Evolutionary conservation across 495 filamentous ascomycete species (phyloP), one percentile per base, ranked within the genome.

Genomic region (Neurospora sp.): DNA sequence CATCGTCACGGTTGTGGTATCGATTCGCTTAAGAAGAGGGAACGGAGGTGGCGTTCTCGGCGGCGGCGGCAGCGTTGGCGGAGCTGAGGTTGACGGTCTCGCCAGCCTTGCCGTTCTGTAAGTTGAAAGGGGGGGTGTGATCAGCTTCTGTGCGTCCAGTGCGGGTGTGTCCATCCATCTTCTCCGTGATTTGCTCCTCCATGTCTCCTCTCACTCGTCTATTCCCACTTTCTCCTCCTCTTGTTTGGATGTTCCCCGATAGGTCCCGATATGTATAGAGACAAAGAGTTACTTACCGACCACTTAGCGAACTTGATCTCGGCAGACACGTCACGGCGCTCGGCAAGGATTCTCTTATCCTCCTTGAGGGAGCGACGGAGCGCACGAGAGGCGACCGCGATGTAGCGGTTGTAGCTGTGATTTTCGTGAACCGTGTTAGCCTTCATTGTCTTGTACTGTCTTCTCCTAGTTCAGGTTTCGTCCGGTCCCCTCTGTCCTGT

Each of bases 311-410:
- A 97, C 85, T 90, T 90, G 73, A 99, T 84, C 46, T 98, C 94
- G 87, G 90, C 91, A 62, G 54, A 8, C 83, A 92, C 89, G 74
- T 93, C 94, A 83, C 96, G 90, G 78, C 92, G 90, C 90, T 98
- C 96, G 62, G 96, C 94, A 76, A 84, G 82, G 72, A 97, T 82
- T 83, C 96, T 88, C 85, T 91, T 90, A 48, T 92, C 92, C 78
- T 99, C 96, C 88, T 98, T 97, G 81, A 99, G 89, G 82, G 92
- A 96, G 76, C 94, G 91, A 87, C 96, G 91, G 80, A 93, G 90
- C 79, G 90, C 91, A 82, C 91, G 91, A 77, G 91, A 84, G 72
- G 92, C 89, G 84, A 93, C 89, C 75, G 91, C 85, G 72, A 93
- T 87, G 87, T 93, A 94, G 84, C 89, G 92, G 88, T 94, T 94